Evolutionary conservation across 495 filamentous ascomycete species (phyloP).

Genomic region (Cladorrhinum samala): DNA sequence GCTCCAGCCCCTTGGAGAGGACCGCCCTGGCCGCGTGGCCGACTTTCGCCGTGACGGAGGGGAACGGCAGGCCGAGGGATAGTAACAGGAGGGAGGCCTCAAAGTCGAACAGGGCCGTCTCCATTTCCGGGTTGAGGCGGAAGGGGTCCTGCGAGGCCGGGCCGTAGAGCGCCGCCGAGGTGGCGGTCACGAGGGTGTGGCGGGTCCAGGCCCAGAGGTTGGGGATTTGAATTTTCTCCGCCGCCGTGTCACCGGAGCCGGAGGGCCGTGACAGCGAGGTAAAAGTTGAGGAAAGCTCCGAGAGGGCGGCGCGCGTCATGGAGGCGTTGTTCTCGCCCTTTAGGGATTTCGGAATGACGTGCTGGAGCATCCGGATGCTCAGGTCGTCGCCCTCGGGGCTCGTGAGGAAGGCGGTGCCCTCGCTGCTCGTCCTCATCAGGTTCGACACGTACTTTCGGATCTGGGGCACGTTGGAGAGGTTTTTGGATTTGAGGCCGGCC

Average conservation of each 20-base stretch:
- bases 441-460: not conserved
- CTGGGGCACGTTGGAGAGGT: slow-evolving; percentile 9
- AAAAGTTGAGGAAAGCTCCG: too few species aligned
- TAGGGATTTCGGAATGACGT: slow-evolving; percentile 1
- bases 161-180: slow-evolving; percentile 8
- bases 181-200: slow-evolving; percentile 1
- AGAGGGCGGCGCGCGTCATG: slow-evolving; percentile 4
- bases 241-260: too few species aligned
- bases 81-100: slow-evolving; percentile 5
- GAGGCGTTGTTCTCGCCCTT: not conserved
- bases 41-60: not conserved
- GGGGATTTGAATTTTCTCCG: not conserved
- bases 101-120: slow-evolving; percentile 6
- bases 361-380: not conserved
- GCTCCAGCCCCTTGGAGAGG: slow-evolving; percentile 2
- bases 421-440: not conserved
- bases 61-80: not conserved
- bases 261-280: too few species aligned
- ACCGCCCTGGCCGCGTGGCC: not conserved
- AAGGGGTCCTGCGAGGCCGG: slow-evolving; percentile 2
- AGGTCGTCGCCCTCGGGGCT: not conserved
- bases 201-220: slow-evolving; percentile 11
- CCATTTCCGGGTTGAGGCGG: not conserved
- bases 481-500: slow-evolving; percentile 12
- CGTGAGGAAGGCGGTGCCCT: not conserved